Evolutionary conservation across 2,329 filamentous ascomycete genomes (phyloP).

Genomic region (Phialemoniopsis sp.): DNA sequence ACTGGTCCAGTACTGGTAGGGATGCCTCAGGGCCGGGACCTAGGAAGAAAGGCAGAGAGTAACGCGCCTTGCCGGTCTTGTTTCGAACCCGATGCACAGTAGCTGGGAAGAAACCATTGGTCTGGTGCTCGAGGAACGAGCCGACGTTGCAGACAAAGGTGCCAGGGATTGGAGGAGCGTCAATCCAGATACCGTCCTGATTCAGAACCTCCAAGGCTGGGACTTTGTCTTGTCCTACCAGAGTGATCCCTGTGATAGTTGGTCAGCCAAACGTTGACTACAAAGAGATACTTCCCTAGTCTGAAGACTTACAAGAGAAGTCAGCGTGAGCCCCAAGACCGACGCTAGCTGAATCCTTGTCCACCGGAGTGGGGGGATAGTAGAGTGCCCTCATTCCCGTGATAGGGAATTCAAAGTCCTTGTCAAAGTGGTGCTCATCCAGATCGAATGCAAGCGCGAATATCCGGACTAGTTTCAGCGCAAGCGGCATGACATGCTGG

Average conservation of each 20-base stretch:
- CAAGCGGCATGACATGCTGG: conserved; percentile 18
- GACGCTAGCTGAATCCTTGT: conserved; percentile 17
- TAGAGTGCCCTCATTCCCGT: conserved; percentile 33
- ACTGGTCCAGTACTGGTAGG: conserved; percentile 16
- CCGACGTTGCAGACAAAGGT: conserved; percentile 35
- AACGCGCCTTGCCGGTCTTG: conserved; percentile 26
- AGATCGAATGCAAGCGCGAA: conserved; percentile 33
- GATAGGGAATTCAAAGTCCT: conserved; percentile 30
- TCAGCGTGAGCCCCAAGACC: conserved; percentile 35
- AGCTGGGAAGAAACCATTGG: conserved; percentile 29
- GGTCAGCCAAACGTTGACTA: conserved; percentile 2
- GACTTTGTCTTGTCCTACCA: conserved; percentile 24
- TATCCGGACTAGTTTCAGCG: conserved; percentile 23
- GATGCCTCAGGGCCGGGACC: conserved; percentile 17
- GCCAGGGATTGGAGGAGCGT: conserved; percentile 24
- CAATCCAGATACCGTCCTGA: conserved; percentile 32
- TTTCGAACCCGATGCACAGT: conserved; percentile 35
- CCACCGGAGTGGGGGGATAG: conserved; percentile 26
- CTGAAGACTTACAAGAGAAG: conserved; percentile 22
- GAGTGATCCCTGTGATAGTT: conserved; percentile 22
- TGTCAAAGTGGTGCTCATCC: conserved; percentile 29
- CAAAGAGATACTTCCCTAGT: too few relatives aligned
- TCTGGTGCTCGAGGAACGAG: conserved; percentile 32
- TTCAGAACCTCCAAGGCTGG: conserved; percentile 32
- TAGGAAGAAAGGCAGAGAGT: conserved; percentile 33